These are phyloP conservation scores for Trichomonascaceae sp. DNA, from an alignment of 1,139 yeast species.

Conservation along the genomic window DNA sequence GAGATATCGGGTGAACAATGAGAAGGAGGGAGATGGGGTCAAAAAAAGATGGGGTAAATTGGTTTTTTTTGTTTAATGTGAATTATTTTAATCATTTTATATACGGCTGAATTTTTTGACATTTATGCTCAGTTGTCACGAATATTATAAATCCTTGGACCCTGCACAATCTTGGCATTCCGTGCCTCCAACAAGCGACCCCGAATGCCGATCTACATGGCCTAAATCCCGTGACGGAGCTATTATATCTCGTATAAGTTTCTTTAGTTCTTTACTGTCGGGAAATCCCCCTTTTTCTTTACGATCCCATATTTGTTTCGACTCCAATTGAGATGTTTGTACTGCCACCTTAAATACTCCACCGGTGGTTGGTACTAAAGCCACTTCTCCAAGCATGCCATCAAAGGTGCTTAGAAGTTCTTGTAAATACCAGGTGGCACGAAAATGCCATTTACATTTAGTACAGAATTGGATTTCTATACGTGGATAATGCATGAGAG, in stretches of 20 bases:
- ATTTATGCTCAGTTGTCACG: no score
- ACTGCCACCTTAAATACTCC: constrained; percentile 47
- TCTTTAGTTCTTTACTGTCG: constrained; percentile 52
- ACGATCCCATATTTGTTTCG: constrained; percentile 49
- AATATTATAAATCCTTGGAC: background rate
- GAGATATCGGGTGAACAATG: background rate
- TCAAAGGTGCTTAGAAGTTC: constrained; percentile 59
- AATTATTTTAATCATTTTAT: no score
- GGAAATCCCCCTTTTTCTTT: constrained; percentile 52
- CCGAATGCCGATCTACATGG: constrained; percentile 37
- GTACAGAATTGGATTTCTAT: constrained; percentile 53
- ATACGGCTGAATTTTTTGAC: no score
- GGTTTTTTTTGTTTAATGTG: no score
- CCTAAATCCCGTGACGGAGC: constrained; percentile 44
- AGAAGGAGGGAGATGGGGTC: background rate
- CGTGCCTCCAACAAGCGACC: background rate
- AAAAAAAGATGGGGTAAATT: background rate
- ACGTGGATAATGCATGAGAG: constrained; percentile 34
- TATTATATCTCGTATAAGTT: constrained; percentile 44
- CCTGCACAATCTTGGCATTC: background rate
- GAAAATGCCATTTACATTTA: constrained; percentile 56
- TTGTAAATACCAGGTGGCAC: constrained; percentile 65
- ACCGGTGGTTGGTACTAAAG: constrained; percentile 46
- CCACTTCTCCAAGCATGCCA: constrained; percentile 45
- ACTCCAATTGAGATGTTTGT: constrained; percentile 14